phyloP scores from a whole-genome alignment of 768 basidiomycete genomes.

The Suillus spraguei region DNA sequence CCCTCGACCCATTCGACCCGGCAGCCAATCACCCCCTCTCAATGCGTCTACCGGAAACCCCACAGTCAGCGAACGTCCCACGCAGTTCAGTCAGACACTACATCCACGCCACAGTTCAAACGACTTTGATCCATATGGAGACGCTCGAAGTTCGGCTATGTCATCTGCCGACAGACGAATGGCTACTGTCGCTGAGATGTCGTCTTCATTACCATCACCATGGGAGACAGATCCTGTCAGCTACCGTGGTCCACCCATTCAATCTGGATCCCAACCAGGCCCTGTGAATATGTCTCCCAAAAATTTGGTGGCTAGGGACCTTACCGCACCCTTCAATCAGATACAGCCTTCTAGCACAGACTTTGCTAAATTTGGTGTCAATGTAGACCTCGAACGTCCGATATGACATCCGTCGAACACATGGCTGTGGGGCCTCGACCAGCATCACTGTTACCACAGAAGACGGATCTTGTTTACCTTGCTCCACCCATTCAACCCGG shows the following conservation, averaged over 20 bases:
- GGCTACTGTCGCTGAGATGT: conserved; percentile 27
- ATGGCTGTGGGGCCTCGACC: not conserved
- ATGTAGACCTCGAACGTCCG: conserved; percentile 22
- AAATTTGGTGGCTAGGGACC: not conserved
- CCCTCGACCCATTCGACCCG: conserved; percentile 8
- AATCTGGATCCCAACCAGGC: not conserved
- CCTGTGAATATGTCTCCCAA: not conserved
- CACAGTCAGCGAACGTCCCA: conserved; percentile 1
- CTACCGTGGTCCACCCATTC: conserved; percentile 9
- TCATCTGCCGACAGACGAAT: conserved; percentile 50
- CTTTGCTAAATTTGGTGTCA: conserved; percentile 9
- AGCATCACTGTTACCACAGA: conserved; percentile 37
- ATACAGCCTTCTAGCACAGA: conserved; percentile 22
- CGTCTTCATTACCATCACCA: not conserved
- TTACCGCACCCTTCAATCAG: not conserved
- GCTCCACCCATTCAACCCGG: conserved; percentile 13
- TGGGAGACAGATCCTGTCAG: not conserved
- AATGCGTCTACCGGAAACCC: conserved; percentile 12
- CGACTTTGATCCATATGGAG: conserved; percentile 18
- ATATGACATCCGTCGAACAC: conserved; percentile 29
- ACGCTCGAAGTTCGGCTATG: conserved; percentile 22
- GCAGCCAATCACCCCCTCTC: conserved; percentile 5
- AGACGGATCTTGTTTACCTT: conserved; percentile 21
- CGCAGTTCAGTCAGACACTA: not conserved
- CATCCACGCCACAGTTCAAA: conserved; percentile 23